These are phyloP conservation scores for Pyrenochaeta sp. DNA, from an alignment of 2,329 filamentous ascomycete genomes.

Conservation along the genomic window DNA sequence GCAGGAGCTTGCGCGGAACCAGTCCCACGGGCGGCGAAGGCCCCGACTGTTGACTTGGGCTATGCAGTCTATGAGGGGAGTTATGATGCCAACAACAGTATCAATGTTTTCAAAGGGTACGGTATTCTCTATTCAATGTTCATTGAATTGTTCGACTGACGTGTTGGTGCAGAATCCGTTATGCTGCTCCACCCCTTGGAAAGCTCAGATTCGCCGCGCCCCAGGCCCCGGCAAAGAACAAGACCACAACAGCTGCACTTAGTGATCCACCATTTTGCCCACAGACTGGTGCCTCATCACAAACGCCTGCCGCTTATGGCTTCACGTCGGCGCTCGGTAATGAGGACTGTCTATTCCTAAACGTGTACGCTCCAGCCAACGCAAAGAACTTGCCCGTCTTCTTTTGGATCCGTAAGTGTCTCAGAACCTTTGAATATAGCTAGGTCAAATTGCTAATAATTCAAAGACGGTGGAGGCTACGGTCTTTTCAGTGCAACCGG, in stretches of 20 bases:
- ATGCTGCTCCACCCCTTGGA: conserved; percentile 61
- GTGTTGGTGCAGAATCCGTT: conserved; percentile 53
- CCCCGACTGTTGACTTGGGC: conserved; percentile 42
- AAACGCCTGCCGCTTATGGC: conserved; percentile 39
- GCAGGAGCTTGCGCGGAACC: conserved; percentile 28
- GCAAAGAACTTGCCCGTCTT: conserved; percentile 62
- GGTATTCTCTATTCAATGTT: background rate
- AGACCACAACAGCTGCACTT: conserved; percentile 51
- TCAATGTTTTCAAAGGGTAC: conserved; percentile 47
- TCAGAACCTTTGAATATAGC: conserved; percentile 38
- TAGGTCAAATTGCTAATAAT: conserved; percentile 27
- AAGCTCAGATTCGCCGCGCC: conserved; percentile 63
- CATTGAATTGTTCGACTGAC: conserved; percentile 14
- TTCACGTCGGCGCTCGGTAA: conserved; percentile 42
- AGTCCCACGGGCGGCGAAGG: conserved; percentile 28
- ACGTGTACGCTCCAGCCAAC: conserved; percentile 50
- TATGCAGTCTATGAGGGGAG: conserved; percentile 43
- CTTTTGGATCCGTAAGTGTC: conserved; percentile 59
- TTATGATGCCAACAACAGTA: conserved; percentile 30
- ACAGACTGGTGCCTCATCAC: conserved; percentile 39
- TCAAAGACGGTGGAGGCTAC: conserved; percentile 52
- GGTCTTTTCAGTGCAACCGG: conserved; percentile 41
- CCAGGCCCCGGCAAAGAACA: conserved; percentile 53
- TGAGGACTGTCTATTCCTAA: conserved; percentile 54
- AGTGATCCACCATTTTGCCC: conserved; percentile 53